These are phyloP conservation scores for Candida nitratophila DNA, from an alignment of 805 yeast species.

Conservation along the genomic window DNA sequence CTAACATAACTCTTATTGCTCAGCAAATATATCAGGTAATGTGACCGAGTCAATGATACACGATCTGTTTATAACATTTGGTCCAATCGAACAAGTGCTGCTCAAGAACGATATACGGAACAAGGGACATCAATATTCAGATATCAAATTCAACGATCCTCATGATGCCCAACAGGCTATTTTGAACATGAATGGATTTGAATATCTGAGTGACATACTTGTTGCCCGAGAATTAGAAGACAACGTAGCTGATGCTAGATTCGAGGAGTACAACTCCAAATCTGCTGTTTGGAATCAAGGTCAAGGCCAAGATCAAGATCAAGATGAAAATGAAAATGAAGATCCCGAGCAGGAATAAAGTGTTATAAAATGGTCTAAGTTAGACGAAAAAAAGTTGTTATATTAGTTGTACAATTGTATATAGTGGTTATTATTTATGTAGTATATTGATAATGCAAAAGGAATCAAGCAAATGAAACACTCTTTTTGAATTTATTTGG, in stretches of 20 bases:
- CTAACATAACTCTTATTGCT: not conserved
- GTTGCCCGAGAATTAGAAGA: slow-evolving; percentile 3
- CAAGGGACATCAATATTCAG: slow-evolving; percentile 4
- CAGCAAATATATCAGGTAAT: slow-evolving; percentile 10
- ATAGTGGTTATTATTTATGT: too few species aligned
- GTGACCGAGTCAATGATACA: slow-evolving; percentile 7
- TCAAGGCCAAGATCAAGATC: not conserved
- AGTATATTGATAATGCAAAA: not conserved
- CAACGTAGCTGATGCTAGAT: not conserved
- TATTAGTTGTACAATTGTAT: too few species aligned
- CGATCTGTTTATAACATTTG: slow-evolving; percentile 14
- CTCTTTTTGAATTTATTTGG: slow-evolving; percentile 27
- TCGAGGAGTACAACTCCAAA: not conserved
- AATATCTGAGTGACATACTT: slow-evolving; percentile 7
- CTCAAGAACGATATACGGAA: slow-evolving; percentile 4
- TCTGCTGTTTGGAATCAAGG: slow-evolving; percentile 3
- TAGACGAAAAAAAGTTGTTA: not conserved
- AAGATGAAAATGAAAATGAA: not conserved
- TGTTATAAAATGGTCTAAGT: too few species aligned
- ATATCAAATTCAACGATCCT: slow-evolving; percentile 8
- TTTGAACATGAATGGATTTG: slow-evolving; percentile 16
- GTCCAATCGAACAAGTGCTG: slow-evolving; percentile 5
- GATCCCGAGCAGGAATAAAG: too few species aligned
- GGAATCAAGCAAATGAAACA: slow-evolving; percentile 41
- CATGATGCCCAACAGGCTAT: slow-evolving; percentile 15